A percentile compares a stretch with the other conserved stretches of the same genome.
Evolutionary conservation across 805 yeast genomes (phyloP).

Genomic region (Cyberlindnera bimundalis): DNA sequence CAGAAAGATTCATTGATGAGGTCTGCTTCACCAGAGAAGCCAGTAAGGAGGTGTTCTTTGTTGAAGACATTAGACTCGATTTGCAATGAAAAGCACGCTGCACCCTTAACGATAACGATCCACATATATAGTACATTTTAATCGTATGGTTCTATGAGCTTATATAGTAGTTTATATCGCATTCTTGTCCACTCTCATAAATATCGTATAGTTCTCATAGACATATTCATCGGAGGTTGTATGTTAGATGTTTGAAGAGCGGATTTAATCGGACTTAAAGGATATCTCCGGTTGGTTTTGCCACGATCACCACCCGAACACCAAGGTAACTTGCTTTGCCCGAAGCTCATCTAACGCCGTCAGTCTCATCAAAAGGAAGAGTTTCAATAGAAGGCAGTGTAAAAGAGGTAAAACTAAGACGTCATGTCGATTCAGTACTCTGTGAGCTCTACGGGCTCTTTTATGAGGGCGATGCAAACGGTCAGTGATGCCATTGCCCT

Average conservation of each 20-base stretch:
- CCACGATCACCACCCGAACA: neutral
- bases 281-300: neutral
- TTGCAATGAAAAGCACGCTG: neutral
- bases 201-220: too few species aligned
- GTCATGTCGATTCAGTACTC: slow-evolving; percentile 47
- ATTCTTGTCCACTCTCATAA: too few species aligned
- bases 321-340: neutral
- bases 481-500: slow-evolving; percentile 49
- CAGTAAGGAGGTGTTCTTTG: slow-evolving; percentile 35
- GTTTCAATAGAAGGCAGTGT: too few species aligned
- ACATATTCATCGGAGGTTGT: too few species aligned
- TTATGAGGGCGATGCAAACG: slow-evolving; percentile 73
- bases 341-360: too few species aligned
- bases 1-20: slow-evolving; percentile 50
- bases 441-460: slow-evolving; percentile 67
- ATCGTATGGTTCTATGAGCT: too few species aligned
- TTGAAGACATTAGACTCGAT: slow-evolving; percentile 23
- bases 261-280: neutral
- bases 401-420: too few species aligned
- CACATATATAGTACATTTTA: too few species aligned
- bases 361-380: too few species aligned
- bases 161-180: too few species aligned
- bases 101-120: neutral
- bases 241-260: neutral
- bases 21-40: slow-evolving; percentile 41